These are phyloP conservation scores for Achaetomiella virescens DNA, from an alignment of 495 filamentous ascomycete species.

Conservation along the genomic window DNA sequence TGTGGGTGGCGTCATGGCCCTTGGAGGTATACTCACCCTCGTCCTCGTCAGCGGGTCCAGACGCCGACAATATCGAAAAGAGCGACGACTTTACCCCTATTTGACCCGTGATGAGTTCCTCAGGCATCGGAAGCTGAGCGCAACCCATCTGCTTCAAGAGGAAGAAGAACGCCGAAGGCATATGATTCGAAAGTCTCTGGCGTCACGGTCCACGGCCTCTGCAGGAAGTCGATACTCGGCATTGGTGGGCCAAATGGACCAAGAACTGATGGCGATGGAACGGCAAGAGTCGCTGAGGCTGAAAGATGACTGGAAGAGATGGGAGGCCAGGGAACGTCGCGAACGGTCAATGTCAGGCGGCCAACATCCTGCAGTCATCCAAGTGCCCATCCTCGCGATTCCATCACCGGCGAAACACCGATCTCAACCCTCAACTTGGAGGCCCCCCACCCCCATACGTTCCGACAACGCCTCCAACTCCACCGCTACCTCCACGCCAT, in stretches of 20 bases:
- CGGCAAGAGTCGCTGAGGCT: conserved; percentile 17
- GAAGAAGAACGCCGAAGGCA: conserved; percentile 35
- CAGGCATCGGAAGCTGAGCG: conserved; percentile 24
- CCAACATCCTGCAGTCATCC: conserved; percentile 19
- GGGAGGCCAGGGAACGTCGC: conserved; percentile 23
- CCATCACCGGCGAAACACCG: conserved; percentile 23
- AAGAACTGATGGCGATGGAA: conserved; percentile 13
- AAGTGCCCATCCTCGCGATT: conserved; percentile 22
- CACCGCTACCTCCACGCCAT: conserved; percentile 4
- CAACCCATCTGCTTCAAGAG: conserved; percentile 20
- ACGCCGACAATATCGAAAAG: conserved; percentile 18
- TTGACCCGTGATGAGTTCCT: conserved; percentile 16
- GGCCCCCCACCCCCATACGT: background rate
- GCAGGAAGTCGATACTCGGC: conserved; percentile 5
- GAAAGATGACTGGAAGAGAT: conserved; percentile 29
- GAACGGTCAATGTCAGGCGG: conserved; percentile 25
- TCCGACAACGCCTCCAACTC: background rate
- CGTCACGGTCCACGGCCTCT: conserved; percentile 29
- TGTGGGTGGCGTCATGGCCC: conserved; percentile 24
- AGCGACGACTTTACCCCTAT: conserved; percentile 15
- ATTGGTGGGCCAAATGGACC: background rate
- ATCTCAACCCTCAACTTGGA: conserved; percentile 16
- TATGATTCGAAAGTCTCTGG: conserved; percentile 46
- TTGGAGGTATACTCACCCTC: conserved; percentile 22
- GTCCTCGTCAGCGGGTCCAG: conserved; percentile 19